These are phyloP conservation scores for Agaricales sp. DNA, from an alignment of 1,284 basidiomycete genomes.

Conservation along the genomic window DNA sequence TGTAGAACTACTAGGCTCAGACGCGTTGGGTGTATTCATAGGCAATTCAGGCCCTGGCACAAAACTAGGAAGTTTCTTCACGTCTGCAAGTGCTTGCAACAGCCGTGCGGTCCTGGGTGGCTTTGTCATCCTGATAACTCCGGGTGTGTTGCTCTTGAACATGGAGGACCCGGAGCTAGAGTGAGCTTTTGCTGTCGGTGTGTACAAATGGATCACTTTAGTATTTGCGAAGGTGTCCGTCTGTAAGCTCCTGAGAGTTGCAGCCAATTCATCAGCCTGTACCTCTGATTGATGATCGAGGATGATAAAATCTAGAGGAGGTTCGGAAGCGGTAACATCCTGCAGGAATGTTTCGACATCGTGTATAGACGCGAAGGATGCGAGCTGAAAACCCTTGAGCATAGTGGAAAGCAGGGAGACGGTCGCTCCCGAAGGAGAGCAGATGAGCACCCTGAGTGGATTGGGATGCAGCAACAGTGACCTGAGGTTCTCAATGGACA, in stretches of 20 bases:
- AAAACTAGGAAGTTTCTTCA: constrained; percentile 42
- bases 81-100: constrained; percentile 46
- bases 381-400: constrained; percentile 42
- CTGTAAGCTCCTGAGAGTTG: constrained; percentile 30
- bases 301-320: constrained; percentile 49
- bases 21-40: not conserved
- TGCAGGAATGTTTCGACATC: constrained; percentile 34
- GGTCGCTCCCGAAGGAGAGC: not conserved
- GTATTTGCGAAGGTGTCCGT: constrained; percentile 34
- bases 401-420: constrained; percentile 43
- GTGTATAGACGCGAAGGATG: constrained; percentile 29
- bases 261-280: constrained; percentile 41
- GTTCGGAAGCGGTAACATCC: constrained; percentile 18
- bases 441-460: not conserved
- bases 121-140: constrained; percentile 61
- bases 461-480: not conserved
- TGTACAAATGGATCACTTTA: constrained; percentile 60
- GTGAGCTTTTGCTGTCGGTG: constrained; percentile 46
- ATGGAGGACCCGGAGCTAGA: constrained; percentile 40
- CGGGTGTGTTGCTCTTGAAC: constrained; percentile 36
- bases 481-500: not conserved
- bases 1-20: constrained; percentile 19
- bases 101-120: constrained; percentile 50
- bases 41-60: not conserved
- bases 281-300: constrained; percentile 55